These are phyloP conservation scores for Chalciporus chontae DNA, from an alignment of 768 basidiomycete species.

Conservation along the genomic window DNA sequence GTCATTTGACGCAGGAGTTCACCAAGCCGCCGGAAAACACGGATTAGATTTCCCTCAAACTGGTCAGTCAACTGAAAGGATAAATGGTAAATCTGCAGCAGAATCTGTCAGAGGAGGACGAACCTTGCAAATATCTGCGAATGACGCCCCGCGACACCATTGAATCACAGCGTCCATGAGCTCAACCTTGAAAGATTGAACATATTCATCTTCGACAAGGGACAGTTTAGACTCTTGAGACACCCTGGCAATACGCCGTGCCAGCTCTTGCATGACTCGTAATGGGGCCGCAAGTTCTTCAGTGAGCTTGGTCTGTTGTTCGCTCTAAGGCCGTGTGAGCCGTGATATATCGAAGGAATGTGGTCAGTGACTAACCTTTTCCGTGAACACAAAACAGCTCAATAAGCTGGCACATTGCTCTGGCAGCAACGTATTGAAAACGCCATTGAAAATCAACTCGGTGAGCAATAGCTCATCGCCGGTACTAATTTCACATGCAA, in stretches of 20 bases:
- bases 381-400: conserved; percentile 96
- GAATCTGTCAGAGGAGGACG: not conserved
- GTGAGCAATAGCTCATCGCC: conserved; percentile 96
- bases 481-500: conserved; percentile 97
- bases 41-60: conserved; percentile 95
- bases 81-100: not conserved
- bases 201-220: conserved; percentile 91
- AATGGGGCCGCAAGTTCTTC: conserved; percentile 93
- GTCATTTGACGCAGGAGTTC: conserved; percentile 97
- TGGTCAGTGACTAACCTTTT: conserved; percentile 61
- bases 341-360: not conserved
- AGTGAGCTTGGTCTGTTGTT: conserved; percentile 79
- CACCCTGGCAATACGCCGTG: conserved; percentile 93
- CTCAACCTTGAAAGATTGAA: conserved; percentile 95
- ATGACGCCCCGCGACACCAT: conserved; percentile 98
- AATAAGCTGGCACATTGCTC: conserved; percentile 93
- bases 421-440: conserved; percentile 84
- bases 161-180: conserved; percentile 97
- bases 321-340: conserved; percentile 51
- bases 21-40: conserved; percentile 91
- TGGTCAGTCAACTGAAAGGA: conserved; percentile 81
- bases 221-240: conserved; percentile 90
- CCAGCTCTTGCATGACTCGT: conserved; percentile 93
- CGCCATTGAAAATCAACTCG: conserved; percentile 96
- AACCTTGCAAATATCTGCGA: conserved; percentile 95